phyloP scores from a whole-genome alignment of 2,329 filamentous ascomycete species.

The Diplodia corticola region DNA sequence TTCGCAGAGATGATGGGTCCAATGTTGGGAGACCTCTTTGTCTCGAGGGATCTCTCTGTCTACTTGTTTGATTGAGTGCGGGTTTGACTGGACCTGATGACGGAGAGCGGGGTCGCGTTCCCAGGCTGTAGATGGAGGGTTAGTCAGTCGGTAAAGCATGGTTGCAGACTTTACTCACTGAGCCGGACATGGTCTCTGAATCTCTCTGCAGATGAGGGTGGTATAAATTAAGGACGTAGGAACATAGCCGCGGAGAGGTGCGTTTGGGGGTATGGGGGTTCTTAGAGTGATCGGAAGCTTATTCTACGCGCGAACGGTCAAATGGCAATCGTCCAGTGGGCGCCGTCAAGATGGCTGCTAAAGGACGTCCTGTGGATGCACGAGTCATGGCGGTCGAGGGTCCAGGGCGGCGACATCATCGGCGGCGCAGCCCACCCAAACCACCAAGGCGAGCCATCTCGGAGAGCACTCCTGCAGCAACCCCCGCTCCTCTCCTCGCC shows the following conservation, averaged over 20 bases:
- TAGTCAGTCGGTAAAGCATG: background rate
- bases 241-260: background rate
- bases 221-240: background rate
- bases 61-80: background rate
- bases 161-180: background rate
- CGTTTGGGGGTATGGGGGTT: background rate
- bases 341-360: background rate
- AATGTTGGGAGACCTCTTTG: too few relatives aligned
- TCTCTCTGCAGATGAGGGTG: background rate
- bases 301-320: background rate
- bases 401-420: constrained; percentile 5
- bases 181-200: background rate
- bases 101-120: background rate
- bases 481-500: background rate
- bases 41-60: background rate
- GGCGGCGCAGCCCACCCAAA: background rate
- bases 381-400: background rate
- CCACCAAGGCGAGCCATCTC: background rate
- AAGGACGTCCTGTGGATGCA: background rate
- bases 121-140: background rate
- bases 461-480: background rate
- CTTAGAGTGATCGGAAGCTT: background rate
- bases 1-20: background rate
- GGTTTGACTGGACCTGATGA: background rate
- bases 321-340: background rate